A percentile compares a stretch with the other conserved stretches of the same genome.
phyloP scores from a whole-genome alignment of 2,329 filamentous ascomycete species.

The Claviceps citrina region DNA sequence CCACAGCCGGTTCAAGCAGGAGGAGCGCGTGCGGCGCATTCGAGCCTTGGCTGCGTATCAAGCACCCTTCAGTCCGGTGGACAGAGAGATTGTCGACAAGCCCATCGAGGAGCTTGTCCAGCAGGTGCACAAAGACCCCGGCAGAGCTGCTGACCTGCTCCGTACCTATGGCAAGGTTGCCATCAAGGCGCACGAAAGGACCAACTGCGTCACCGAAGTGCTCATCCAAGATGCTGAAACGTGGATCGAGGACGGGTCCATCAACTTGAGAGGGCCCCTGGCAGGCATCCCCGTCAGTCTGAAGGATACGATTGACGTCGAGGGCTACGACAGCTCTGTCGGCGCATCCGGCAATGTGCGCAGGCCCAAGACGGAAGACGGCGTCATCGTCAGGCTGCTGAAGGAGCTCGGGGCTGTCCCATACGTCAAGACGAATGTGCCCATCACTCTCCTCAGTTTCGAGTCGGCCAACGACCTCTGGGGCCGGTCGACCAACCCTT shows the following conservation, averaged over 20 bases:
- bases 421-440: slow-evolving; percentile 84
- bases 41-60: slow-evolving; percentile 51
- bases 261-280: slow-evolving; percentile 66
- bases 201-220: slow-evolving; percentile 81
- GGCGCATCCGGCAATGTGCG: slow-evolving; percentile 62
- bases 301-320: slow-evolving; percentile 67
- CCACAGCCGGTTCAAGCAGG: slow-evolving; percentile 60
- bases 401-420: slow-evolving; percentile 82
- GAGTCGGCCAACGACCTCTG: slow-evolving; percentile 67
- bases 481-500: slow-evolving; percentile 70
- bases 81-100: slow-evolving; percentile 52
- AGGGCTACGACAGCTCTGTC: slow-evolving; percentile 68
- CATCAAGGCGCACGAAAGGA: slow-evolving; percentile 66
- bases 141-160: slow-evolving; percentile 58
- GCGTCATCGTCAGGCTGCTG: slow-evolving; percentile 56
- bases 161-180: slow-evolving; percentile 76
- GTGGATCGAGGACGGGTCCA: slow-evolving; percentile 44
- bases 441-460: slow-evolving; percentile 73
- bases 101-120: slow-evolving; percentile 66
- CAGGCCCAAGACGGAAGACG: slow-evolving; percentile 52
- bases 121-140: slow-evolving; percentile 54
- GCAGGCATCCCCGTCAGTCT: slow-evolving; percentile 77
- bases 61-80: slow-evolving; percentile 44
- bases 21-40: slow-evolving; percentile 57
- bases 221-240: slow-evolving; percentile 63